A percentile compares a stretch with the other conserved stretches of the same genome.
Conservation (phyloP, 2,329 filamentous ascomycete species). For the Fusarium sp. region DNA sequence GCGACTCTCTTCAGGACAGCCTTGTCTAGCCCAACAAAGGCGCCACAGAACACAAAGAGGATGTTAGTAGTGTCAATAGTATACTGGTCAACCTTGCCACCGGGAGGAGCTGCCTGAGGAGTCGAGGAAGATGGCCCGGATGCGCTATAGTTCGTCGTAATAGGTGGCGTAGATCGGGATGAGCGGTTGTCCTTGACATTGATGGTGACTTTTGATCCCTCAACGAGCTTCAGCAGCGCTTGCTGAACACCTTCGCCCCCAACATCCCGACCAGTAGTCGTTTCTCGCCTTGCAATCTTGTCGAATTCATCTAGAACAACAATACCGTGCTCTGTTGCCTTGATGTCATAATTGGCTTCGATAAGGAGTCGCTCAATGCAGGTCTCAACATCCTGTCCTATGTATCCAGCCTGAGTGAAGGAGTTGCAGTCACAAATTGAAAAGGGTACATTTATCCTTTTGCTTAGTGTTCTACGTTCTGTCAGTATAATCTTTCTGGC, state of each 20-base stretch:
- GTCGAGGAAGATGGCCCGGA: conserved; percentile 58
- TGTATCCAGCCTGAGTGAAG: conserved; percentile 96
- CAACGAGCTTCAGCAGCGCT: conserved; percentile 93
- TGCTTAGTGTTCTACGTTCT: conserved; percentile 81
- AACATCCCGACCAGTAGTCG: conserved; percentile 90
- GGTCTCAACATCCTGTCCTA: conserved; percentile 96
- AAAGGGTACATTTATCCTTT: conserved; percentile 94
- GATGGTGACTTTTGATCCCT: conserved; percentile 92
- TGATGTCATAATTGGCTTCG: conserved; percentile 89
- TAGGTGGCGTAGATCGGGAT: conserved; percentile 63
- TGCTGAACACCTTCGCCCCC: conserved; percentile 97
- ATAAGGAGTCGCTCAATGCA: conserved; percentile 92
- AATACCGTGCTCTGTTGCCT: conserved; percentile 88
- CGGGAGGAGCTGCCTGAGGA: conserved; percentile 59
- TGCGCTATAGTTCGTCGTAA: conserved; percentile 65
- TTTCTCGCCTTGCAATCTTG: conserved; percentile 92
- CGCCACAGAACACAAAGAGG: conserved; percentile 95
- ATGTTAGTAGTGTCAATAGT: conserved; percentile 95
- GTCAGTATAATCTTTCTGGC: not conserved
- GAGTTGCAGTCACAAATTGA: conserved; percentile 96
- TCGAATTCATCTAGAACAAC: conserved; percentile 97
- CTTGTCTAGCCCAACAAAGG: conserved; percentile 93
- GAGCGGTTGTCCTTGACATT: conserved; percentile 84
- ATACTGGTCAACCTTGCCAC: conserved; percentile 70
- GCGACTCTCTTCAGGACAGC: conserved; percentile 87